A percentile compares a stretch with the other conserved stretches of the same genome.
These are phyloP conservation scores for Selaginella moellendorffii DNA, from an alignment of 75 land plant species.

Conservation along the genomic window DNA sequence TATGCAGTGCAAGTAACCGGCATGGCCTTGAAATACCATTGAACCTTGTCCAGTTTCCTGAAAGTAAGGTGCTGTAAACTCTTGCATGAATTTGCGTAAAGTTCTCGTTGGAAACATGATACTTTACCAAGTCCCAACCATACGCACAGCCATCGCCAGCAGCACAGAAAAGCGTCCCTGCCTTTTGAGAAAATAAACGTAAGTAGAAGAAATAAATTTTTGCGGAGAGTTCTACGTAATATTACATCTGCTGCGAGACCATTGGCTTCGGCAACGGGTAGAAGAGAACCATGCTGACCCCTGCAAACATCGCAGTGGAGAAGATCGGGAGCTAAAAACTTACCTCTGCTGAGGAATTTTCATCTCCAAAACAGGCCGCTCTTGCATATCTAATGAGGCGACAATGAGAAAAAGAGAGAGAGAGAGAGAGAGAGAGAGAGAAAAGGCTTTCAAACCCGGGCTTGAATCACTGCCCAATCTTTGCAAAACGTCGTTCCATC, in stretches of 20 bases:
- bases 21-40: slow-evolving; percentile 61
- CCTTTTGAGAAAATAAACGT: slow-evolving; percentile 22
- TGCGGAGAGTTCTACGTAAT: not conserved
- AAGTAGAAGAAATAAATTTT: not conserved
- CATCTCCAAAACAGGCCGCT: not conserved
- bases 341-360: not conserved
- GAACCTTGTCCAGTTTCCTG: slow-evolving; percentile 45
- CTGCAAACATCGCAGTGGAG: not conserved
- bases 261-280: not conserved
- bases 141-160: slow-evolving; percentile 87
- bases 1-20: slow-evolving; percentile 72
- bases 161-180: slow-evolving; percentile 57
- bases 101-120: not conserved
- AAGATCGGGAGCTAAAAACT: not conserved
- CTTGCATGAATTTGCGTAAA: too few relatives aligned
- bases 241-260: not conserved
- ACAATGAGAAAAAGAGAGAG: too few relatives aligned
- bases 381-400: too few relatives aligned
- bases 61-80: too few relatives aligned
- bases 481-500: not conserved
- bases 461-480: too few relatives aligned
- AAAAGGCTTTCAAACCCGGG: too few relatives aligned
- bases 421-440: too few relatives aligned
- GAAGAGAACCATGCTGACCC: not conserved
- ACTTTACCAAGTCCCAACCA: slow-evolving; percentile 83